Evolutionary conservation across 345 rosid genomes (phyloP), one percentile per base, ranked within the genome.

Genomic region (Rhizophora apiculata): DNA sequence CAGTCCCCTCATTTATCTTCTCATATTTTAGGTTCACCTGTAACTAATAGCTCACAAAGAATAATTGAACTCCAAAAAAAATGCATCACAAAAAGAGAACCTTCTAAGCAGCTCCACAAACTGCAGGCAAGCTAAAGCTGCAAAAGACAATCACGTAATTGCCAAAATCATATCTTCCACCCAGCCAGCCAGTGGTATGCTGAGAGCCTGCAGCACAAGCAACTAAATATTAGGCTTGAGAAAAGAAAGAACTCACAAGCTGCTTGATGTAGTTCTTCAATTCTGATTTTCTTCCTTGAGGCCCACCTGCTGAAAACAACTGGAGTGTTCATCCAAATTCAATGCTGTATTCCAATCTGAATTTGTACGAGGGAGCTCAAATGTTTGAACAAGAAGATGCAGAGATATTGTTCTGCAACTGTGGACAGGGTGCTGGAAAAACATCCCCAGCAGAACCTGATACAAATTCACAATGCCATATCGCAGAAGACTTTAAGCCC

Each of bases 401-500:
- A 19, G 78, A 77, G 58, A 73, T 64, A 67, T 86, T 82, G 60
- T 61, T 80, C 76, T 71, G 92, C 79, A 92, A 72, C 81, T 90
- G 84, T 4, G 86, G 82, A 60, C 98, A 92, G 9, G 98, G 83
- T 70, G 56, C 31, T 54, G 98, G 98, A 55, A 72, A 81, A 6
- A 92, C 90, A 0, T 77, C 81, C 66, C 76, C 69, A 0, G 89
- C 74, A 36, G 78, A 89, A 39, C 99, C 99, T 0, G 94, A 86
- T 72, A 95, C 79, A 70, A 81, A 87, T 70, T 92, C 86, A 65
- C 99, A 95, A 53, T 82, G 93, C 99, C 99, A 95, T 55, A 75
- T 73, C 20, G 77, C 82, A 5, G 80, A 69, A 1, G 84, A 56
- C 4, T 70, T 69, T 60, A 90, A 71, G 9, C 98, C 98, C 9